Percentiles rank a stretch among this genome's conserved stretches.
phyloP scores from a whole-genome alignment of 2,329 filamentous ascomycete species.

The Corniculantispora saksenae region DNA sequence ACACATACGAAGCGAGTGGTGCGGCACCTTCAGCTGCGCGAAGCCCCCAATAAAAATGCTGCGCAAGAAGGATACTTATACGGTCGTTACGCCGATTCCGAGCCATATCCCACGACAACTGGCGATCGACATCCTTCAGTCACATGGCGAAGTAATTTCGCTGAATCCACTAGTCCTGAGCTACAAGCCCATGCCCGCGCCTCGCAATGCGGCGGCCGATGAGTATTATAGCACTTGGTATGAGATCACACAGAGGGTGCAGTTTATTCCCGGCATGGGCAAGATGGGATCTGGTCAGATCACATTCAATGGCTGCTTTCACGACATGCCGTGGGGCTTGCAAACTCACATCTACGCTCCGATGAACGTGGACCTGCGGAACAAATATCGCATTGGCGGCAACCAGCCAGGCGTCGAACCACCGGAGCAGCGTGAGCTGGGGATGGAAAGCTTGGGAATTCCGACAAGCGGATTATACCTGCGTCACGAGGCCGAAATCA shows the following conservation, averaged over 20 bases:
- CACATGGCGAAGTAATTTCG: conserved; percentile 69
- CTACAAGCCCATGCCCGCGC: conserved; percentile 64
- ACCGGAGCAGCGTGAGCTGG: conserved; percentile 62
- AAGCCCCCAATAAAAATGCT: conserved; percentile 43
- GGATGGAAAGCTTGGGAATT: conserved; percentile 56
- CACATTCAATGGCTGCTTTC: conserved; percentile 70
- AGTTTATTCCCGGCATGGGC: conserved; percentile 66
- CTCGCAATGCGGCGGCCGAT: conserved; percentile 66
- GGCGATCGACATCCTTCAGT: conserved; percentile 71
- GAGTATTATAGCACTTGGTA: conserved; percentile 77
- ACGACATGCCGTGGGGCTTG: conserved; percentile 70
- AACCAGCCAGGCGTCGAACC: conserved; percentile 68
- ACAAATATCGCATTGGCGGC: conserved; percentile 67
- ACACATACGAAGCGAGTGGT: neutral
- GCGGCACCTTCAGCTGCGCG: neutral
- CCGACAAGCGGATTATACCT: conserved; percentile 67
- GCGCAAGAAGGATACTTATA: conserved; percentile 66
- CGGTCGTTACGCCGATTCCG: conserved; percentile 69
- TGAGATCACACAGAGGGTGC: conserved; percentile 69
- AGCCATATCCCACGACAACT: conserved; percentile 70
- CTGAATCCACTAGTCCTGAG: conserved; percentile 68
- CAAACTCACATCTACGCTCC: conserved; percentile 73
- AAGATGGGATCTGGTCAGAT: conserved; percentile 66
- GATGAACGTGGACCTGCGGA: conserved; percentile 65
- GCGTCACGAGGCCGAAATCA: conserved; percentile 70